Evolutionary conservation across 129 eudicot genomes (phyloP), one percentile per base, ranked within the genome.

Genomic region (Tanacetum coccineum): DNA sequence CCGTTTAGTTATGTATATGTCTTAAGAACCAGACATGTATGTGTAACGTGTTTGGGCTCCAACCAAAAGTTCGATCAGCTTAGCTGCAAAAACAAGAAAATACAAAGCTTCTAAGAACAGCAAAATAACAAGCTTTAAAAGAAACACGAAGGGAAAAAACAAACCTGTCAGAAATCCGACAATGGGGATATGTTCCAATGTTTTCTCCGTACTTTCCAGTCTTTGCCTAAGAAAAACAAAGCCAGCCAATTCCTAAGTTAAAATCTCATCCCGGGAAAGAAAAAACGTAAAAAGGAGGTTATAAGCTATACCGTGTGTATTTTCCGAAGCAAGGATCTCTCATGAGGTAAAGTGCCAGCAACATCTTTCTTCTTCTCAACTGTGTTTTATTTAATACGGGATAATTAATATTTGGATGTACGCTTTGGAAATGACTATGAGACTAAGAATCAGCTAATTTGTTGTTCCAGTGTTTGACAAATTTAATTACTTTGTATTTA

Each of bases 21-120:
- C 14, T 86, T 83, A 93, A 30, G 99, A 93, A 59, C 95, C 99
- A 3, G 99, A 93, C 88, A 85, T 93, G 82, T 93, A 93, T 17
- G 96, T 89, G 79, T 93, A 93, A 32, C 99, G 87, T 4, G 96
- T 88, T 74, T 93, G 99, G 7, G 90, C 99, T 79, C 99, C 96
- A 70, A 84, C 81, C 73, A 93, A 68, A 59, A 93, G 99, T 69
- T 93, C 99, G 13, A 88, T 82, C 59, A 93, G 68, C 78, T 89
- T 93, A 49, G 81, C 99, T 93, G 84, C 90, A 85, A 46, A 66
- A 45, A n/a, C 59, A 73, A 40, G 9, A 13, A 70, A 12, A 59
- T 40, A 60, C 36, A 17, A 2, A 58, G 14, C 30, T 2, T 22
- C 68, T 40, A 44, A 22, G 9, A 11, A 44, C 28, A 6, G 46